Evolutionary conservation across 352 stramenopile genomes (phyloP).

Genomic region (Pelagophyceae sp.): DNA sequence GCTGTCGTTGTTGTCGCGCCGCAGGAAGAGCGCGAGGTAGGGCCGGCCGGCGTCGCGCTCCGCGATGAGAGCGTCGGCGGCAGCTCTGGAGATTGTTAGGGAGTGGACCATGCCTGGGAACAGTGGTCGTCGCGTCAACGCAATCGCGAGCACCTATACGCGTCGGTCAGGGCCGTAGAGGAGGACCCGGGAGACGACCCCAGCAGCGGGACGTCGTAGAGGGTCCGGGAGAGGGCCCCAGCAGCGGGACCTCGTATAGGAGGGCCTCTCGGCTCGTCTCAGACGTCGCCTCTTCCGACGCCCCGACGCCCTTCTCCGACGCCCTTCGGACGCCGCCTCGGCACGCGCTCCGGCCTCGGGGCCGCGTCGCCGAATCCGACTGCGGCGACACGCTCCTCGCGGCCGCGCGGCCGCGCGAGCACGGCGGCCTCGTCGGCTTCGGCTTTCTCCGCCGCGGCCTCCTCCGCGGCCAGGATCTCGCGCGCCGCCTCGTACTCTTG

Average conservation of each 20-base stretch:
- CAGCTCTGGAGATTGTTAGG: neutral
- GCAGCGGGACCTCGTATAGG: no score
- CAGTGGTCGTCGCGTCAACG: neutral
- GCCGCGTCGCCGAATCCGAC: neutral
- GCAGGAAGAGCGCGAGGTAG: slow-evolving; percentile 6
- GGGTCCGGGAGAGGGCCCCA: no score
- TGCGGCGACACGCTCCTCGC: neutral
- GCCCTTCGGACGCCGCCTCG: no score
- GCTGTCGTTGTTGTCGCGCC: neutral
- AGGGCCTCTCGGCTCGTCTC: no score
- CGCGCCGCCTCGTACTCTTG: neutral
- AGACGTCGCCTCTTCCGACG: no score
- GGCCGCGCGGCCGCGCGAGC: neutral
- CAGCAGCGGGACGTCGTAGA: no score
- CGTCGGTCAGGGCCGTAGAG: no score
- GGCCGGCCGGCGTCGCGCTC: slow-evolving; percentile 3
- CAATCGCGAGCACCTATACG: neutral
- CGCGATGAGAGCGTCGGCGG: neutral
- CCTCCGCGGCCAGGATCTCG: neutral
- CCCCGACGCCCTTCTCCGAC: no score
- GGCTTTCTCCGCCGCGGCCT: neutral
- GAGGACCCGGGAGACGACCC: no score
- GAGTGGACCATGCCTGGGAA: slow-evolving; percentile 19
- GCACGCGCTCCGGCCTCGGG: neutral
- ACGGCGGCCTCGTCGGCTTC: neutral